Base-by-base conservation (phyloP, 2,329 filamentous ascomycete species). In the Ophiostoma quercus region DNA sequence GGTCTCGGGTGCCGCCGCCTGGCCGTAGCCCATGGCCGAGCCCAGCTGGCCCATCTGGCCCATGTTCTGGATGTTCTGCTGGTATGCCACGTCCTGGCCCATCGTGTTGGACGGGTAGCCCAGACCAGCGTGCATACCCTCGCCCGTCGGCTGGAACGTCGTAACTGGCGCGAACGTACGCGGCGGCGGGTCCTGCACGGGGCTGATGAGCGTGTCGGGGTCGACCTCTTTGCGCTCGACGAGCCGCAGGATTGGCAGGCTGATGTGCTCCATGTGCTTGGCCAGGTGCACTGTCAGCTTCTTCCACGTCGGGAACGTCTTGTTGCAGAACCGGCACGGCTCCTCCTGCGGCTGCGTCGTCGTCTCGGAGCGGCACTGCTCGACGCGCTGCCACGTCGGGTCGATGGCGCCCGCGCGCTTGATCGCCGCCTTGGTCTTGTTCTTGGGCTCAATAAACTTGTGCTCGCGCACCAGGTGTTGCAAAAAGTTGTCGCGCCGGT, bases 191-290 rank as follows among this genome's bases (percentile, higher is more conserved):
- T 88, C 86, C 74, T 88, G 87, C 1, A 90, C 82, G 0, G 88
- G 88, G 75, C 88, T 90, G 77, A 91, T 88, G 73, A 90, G 82
- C 29, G 87, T 90, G 74, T 90, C 87, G 8, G 83, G 82, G 32
- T 84, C 82, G 22, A 89, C 79, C 19, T 78, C 76, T 71, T 74
- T 76, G 37, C 74, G 74, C 41, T 82, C 82, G 3, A 89, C 86
- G 2, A 89, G 81, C 19, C 82, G 80, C 70, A 96, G 82, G 41
- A 97, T 87, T 0, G 94, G 93, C 76, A 97, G 85, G 75, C 91
- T 92, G 76, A 97, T 91, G 74, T 92, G 88, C 78, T 97, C 92
- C 92, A 97, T 95, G 78, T 97, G 94, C 78, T 94, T 94, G 67
- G 92, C 92, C 77, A 97, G 80, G 79, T 97, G 94, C n/a, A 95